Percentiles rank a stretch among this genome's conserved stretches.
Evolutionary conservation across 768 basidiomycete genomes (phyloP).

Genomic region (Trametes cinnabarina): DNA sequence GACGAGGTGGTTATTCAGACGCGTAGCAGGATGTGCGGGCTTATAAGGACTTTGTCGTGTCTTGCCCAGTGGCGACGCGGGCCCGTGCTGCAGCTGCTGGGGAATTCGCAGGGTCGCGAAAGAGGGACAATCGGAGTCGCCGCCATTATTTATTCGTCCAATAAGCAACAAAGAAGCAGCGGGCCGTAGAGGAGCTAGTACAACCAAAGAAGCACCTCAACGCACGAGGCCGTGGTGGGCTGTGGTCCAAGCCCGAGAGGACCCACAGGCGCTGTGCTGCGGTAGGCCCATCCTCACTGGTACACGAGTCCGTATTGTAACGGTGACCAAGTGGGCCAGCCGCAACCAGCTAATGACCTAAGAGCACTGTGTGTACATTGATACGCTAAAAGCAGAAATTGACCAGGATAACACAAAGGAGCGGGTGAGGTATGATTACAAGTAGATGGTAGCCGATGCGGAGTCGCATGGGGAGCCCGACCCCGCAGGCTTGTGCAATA

Average conservation of each 20-base stretch:
- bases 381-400: not conserved
- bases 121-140: not conserved
- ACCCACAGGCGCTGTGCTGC: no score
- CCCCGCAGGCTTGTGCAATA: not conserved
- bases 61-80: no score
- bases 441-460: not conserved
- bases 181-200: not conserved
- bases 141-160: not conserved
- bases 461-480: not conserved
- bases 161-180: not conserved
- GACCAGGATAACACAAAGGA: not conserved
- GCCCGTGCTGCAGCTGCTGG: not conserved
- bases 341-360: no score
- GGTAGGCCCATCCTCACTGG: no score
- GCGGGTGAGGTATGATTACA: not conserved
- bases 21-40: no score
- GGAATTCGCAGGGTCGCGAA: not conserved
- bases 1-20: no score
- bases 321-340: no score
- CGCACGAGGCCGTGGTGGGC: not conserved
- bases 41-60: not conserved
- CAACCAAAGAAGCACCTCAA: not conserved
- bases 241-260: not conserved
- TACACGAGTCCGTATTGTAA: no score
- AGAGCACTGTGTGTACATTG: not conserved